Conservation (phyloP, 2,329 filamentous ascomycete species). For the Paraphoma chrysanthemicola region DNA sequence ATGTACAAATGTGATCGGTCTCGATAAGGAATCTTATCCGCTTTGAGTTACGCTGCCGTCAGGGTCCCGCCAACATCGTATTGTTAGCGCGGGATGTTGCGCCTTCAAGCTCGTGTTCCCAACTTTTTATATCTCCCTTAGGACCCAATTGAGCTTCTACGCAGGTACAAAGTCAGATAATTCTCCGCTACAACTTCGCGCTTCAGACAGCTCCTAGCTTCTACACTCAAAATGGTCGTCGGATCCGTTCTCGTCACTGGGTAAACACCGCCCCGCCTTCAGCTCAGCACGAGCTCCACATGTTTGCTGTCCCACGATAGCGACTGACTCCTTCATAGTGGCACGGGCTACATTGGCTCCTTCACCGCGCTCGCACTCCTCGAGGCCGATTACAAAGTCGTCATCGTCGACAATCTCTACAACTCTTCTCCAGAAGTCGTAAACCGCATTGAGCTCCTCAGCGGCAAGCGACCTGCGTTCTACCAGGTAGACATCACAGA, state of each 20-base stretch:
- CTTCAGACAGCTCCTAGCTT: background rate
- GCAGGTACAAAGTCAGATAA: background rate
- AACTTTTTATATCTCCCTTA: conserved; percentile 26
- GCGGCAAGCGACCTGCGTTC: conserved; percentile 85
- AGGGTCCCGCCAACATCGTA: conserved; percentile 2
- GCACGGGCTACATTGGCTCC: conserved; percentile 98
- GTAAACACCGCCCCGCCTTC: conserved; percentile 60
- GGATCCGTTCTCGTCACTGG: conserved; percentile 92
- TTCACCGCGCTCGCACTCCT: conserved; percentile 94
- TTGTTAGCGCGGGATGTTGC: conserved; percentile 18
- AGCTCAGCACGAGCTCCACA: conserved; percentile 25
- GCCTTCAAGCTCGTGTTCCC: conserved; percentile 13
- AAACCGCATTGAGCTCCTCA: conserved; percentile 94
- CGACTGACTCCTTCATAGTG: conserved; percentile 61
- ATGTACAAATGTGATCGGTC: background rate
- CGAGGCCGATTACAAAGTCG: conserved; percentile 92
- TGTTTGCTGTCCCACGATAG: background rate
- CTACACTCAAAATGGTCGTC: conserved; percentile 67
- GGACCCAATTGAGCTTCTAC: conserved; percentile 11
- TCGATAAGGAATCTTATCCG: conserved; percentile 23
- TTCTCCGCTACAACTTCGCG: background rate
- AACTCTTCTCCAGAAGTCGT: conserved; percentile 92
- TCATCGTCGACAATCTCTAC: conserved; percentile 96
- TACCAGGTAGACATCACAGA: conserved; percentile 89
- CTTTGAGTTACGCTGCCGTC: background rate